Base-by-base conservation (phyloP, 306 rosid genomes). In the Cucumis melo region DNA sequence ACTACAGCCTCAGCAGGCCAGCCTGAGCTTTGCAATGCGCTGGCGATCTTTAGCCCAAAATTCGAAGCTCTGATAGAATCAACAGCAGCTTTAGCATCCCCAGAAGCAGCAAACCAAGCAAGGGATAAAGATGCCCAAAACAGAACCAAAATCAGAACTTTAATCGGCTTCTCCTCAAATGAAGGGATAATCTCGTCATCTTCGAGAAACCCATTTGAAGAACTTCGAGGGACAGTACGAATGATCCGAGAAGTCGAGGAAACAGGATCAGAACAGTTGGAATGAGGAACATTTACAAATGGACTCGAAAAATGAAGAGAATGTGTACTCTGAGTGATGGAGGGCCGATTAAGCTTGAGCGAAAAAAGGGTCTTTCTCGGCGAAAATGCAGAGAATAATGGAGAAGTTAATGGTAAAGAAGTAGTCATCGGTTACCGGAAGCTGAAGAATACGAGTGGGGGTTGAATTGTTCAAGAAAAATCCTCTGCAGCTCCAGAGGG, bases 1-100 rank as follows among this genome's bases (percentile, higher is more conserved):
- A 94, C 96, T 78, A 94, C 95, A 66, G 92, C 87, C 86, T 86
- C 90, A 76, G 88, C 97, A 56, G 92, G 89, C 90, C 82, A 91
- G 5, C 95, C 93, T 59, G 84, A 90, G 79, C 87, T 79, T 44
- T 91, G 80, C 75, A 94, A 85, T 20, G 76, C 79, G 82, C 79
- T 83, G 8, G 98, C 96, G 82, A 93, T 78, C 76, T 90, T 87
- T 7, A 90, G 78, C 7, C 98, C 97, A 86, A 91, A 91, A 74
- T 83, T 82, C 36, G 96, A 94, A 71, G 96, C 96, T 85, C 83
- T 90, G 71, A 94, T 90, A 16, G 97, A 91, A 76, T 88, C 96
- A 75, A 78, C 87, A 19, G 91, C 91, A 70, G 97, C 97, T 62
- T 89, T 91, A 39, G 97, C 97, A 81, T 94, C 95, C 65, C 83